Base-by-base conservation (phyloP, 1,139 yeast genomes). In the Wickerhamomyces sp. region DNA sequence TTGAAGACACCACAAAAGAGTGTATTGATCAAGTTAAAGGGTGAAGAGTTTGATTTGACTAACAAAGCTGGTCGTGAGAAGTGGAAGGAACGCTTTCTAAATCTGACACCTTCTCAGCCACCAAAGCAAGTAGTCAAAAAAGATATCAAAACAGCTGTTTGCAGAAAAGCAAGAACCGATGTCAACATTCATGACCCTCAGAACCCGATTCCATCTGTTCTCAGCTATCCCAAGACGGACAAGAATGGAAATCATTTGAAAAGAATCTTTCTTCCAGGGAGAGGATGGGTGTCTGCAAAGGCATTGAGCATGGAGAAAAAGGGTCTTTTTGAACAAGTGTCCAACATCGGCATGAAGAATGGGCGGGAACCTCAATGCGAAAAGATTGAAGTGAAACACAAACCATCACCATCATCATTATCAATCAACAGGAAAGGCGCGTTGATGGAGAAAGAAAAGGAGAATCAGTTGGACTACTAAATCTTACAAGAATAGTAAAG, bases 281-380 rank as follows among this genome's bases (percentile, higher is more conserved):
- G 77, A 40, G 84, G 84, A 0, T 79, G 84, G 84, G 66, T 74
- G 26, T 64, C 75, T 1, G 55, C 66, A 2, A 63, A 63, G 34
- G 59, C 62, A 44, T 54, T 75, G 37, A 67, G 65, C 45, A 58
- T 55, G 41, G 77, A 70, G 34, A 51, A 43, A 26, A 33, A 33
- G 13, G 37, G 37, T 42, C 51, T 58, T 15, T 35, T 39, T 6
- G 35, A 10, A 8, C 32, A 39, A 33, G 30, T 18, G 42, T 10
- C 39, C 8, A 23, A 11, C 34, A 39, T 6, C 33, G 29, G 10
- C 26, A 37, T 29, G 13, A 6, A 11, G 13, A 29, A 11, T 11
- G 13, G 3, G 31, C 10, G 3, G 6, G 11, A 9, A 29, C 31
- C 31, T 9, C 31, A 10, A 6, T 9, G 3, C 11, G 7, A 29